Evolutionary conservation across 1,139 yeast genomes (phyloP), one percentile per base, ranked within the genome.

Genomic region (Debaryomyces singareniensis): DNA sequence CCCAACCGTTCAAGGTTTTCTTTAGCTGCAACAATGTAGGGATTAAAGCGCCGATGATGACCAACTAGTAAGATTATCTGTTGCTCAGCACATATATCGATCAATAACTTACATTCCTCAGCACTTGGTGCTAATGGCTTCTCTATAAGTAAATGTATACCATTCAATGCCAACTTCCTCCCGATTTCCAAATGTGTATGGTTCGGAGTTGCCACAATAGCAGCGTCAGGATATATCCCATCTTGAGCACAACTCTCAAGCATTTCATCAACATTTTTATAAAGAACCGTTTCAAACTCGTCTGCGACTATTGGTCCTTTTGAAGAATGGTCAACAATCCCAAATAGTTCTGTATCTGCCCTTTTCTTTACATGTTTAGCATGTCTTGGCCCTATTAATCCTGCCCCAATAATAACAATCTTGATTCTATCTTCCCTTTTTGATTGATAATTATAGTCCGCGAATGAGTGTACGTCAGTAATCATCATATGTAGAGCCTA

Each of bases 171-270:
- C 32, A 62, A 48, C 24, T 58, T 55, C 13, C 59, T 45, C 2
- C 61, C 55, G 16, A 62, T 46, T 15, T 44, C 41, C 20, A 58
- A 50, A 38, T 62, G 68, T 11, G 66, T 61, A 31, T 57, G 61
- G 35, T 61, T 62, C 3, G 69, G 68, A 10, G 69, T 62, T 21
- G 67, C 62, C 16, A 61, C 51, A 7, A 62, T 51, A 11, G 68
- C 68, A 2, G 62, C 69, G 33, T 60, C 54, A 1, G 68, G 66
- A 20, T 30, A 34, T 16, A 40, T 39, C 20, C 43, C 36, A 29
- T 49, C 45, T 7, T 28, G 20, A 16, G 56, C 58, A 33, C 65
- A 52, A 34, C 53, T 51, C 3, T 32, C 40, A 30, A 59, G 48
- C 40, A 58, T 38, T 20, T 58, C 62, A 20, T 49, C 53, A 32